These are phyloP conservation scores for Chaetomium cochliodes DNA, from an alignment of 495 filamentous ascomycete species.

Conservation along the genomic window DNA sequence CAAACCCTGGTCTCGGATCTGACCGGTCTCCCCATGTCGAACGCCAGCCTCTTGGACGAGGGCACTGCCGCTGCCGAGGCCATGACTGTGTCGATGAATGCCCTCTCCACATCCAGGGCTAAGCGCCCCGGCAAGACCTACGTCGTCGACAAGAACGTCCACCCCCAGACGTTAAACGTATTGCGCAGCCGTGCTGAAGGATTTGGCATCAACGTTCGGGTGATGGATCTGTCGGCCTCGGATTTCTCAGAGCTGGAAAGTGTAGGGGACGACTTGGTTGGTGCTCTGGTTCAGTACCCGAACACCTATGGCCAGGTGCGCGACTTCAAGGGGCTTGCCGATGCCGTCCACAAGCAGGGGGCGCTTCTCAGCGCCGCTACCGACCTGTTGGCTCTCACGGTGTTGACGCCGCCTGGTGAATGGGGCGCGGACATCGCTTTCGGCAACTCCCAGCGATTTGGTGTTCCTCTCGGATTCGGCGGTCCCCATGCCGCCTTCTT, in stretches of 20 bases:
- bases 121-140: constrained; percentile 76
- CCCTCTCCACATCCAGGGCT: constrained; percentile 66
- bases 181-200: constrained; percentile 87
- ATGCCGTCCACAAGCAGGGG: constrained; percentile 74
- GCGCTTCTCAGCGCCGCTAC: constrained; percentile 87
- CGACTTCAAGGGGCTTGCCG: constrained; percentile 70
- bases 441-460: constrained; percentile 91
- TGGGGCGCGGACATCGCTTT: constrained; percentile 98
- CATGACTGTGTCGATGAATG: constrained; percentile 90
- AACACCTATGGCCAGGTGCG: constrained; percentile 82
- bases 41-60: constrained; percentile 93
- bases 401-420: constrained; percentile 89
- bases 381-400: constrained; percentile 84
- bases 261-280: constrained; percentile 79
- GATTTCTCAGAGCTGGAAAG: constrained; percentile 63
- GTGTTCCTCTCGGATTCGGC: constrained; percentile 91
- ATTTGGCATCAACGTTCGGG: constrained; percentile 78
- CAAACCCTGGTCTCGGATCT: constrained; percentile 92
- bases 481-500: constrained; percentile 98
- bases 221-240: constrained; percentile 67
- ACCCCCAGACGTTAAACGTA: constrained; percentile 88
- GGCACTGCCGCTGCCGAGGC: constrained; percentile 94
- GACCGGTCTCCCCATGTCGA: constrained; percentile 84
- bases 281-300: constrained; percentile 92
- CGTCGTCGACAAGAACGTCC: constrained; percentile 77